Base-by-base conservation (phyloP, 306 rosid species). In the Pterocarpus macrocarpus region DNA sequence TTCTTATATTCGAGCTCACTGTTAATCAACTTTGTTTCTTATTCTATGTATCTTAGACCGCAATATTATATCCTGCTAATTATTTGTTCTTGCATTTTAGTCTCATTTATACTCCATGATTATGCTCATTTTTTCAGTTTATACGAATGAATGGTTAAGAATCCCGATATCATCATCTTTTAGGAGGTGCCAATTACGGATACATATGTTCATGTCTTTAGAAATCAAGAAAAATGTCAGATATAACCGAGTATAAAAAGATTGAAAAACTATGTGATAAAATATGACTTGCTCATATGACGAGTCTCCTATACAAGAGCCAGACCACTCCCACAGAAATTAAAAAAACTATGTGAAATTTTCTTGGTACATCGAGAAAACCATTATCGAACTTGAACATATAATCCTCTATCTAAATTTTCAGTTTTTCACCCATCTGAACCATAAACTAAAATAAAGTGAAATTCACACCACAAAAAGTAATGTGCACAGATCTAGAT, bases 41-140 rank as follows among this genome's bases (percentile, higher is more conserved):
- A 6, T 68, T 76, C 63, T 16, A 28, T 63, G 73, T 79, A 86
- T 78, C 79, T 57, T 75, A 79, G 85, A 65, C 43, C 15, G 15
- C 80, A 82, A 82, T 69, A 79, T 49, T 8, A 65, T 7, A 64
- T 36, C 50, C 17, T 4, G 49, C 5, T 36, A 3, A 64, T 38
- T 65, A 36, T 1, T 14, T 66, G 45, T 61, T 55, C 53, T 35
- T 68, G 49, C 45, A 41, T 52, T 62, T 32, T 76, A 62, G 22
- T 50, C 43, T 58, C 16, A 8, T 2, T 14, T 41, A 45, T 50
- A 6, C 28, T 83, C 61, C 33, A 49, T 32, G 16, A 69, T 7
- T 66, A 52, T 50, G 68, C 22, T 16, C 50, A 38, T 76, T 77
- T 70, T 69, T 6, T 50, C 6, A 33, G 5, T 58, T 16, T 61